These are phyloP conservation scores for Avena sativa DNA, from an alignment of 176 grass and related monocot species.

Conservation along the genomic window DNA sequence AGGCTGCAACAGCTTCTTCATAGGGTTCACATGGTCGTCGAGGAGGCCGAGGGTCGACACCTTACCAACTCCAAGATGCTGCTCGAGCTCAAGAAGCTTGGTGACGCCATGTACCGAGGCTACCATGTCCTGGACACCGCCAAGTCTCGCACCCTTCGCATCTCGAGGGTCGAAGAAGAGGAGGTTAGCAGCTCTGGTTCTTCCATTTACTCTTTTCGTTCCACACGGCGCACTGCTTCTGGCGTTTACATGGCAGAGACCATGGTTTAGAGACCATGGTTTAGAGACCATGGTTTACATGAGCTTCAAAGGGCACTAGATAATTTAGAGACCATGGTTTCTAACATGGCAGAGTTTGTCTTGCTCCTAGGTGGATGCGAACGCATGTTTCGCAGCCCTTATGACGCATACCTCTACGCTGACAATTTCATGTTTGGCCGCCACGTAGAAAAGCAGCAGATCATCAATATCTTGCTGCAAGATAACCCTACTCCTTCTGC, in stretches of 20 bases:
- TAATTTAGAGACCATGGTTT: neutral
- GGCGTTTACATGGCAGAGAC: too few species aligned
- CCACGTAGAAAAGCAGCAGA: neutral
- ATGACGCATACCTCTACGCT: neutral
- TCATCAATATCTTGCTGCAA: slow-evolving; percentile 8
- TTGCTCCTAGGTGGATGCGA: slow-evolving; percentile 1
- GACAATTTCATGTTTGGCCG: slow-evolving; percentile 34
- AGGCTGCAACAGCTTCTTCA: slow-evolving; percentile 38
- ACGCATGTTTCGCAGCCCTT: neutral
- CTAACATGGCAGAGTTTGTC: slow-evolving; percentile 6
- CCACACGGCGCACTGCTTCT: too few species aligned
- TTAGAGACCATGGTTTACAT: too few species aligned
- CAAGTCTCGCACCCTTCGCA: neutral
- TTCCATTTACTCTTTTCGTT: neutral
- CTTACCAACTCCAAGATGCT: slow-evolving; percentile 46
- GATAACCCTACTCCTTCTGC: neutral
- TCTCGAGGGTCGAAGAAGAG: neutral
- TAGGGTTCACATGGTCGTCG: slow-evolving; percentile 40
- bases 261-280: too few species aligned
- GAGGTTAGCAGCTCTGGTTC: slow-evolving; percentile 3
- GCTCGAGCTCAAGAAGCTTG: slow-evolving; percentile 34
- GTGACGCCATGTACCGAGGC: slow-evolving; percentile 35
- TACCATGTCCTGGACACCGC: slow-evolving; percentile 30
- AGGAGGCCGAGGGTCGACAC: slow-evolving; percentile 31
- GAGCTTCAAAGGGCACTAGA: neutral